These are phyloP conservation scores for Zymoseptoria pseudotritici DNA, from an alignment of 2,329 filamentous ascomycete genomes.

Conservation along the genomic window DNA sequence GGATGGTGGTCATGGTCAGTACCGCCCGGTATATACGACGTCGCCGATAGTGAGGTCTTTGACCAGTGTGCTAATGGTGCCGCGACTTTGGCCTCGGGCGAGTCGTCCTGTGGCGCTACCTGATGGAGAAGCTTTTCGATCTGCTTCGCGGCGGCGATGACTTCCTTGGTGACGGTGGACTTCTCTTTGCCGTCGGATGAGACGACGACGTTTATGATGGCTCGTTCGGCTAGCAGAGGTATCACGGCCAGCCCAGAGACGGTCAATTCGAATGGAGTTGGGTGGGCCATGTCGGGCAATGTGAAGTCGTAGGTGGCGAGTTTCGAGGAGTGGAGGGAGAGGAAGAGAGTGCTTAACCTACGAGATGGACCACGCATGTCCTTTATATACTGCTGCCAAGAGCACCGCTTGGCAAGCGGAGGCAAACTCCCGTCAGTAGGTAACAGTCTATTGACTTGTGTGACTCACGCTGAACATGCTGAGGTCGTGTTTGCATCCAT, in stretches of 20 bases:
- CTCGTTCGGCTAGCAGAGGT: conserved; percentile 18
- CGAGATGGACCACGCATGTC: neutral
- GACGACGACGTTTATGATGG: conserved; percentile 17
- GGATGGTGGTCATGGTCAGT: conserved; percentile 4
- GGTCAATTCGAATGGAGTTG: conserved; percentile 12
- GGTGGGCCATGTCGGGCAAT: neutral
- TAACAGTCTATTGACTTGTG: neutral
- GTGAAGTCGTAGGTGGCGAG: neutral
- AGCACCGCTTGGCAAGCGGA: neutral
- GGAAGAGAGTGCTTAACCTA: neutral
- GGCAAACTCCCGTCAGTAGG: neutral
- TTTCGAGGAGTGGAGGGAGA: neutral
- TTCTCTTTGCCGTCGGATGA: conserved; percentile 15
- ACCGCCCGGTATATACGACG: conserved; percentile 9
- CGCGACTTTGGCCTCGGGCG: conserved; percentile 9
- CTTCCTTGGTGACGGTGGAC: conserved; percentile 17
- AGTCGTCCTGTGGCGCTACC: conserved; percentile 8
- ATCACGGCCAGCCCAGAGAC: conserved; percentile 16
- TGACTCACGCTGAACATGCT: neutral
- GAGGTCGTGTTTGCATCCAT: neutral
- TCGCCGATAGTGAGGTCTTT: conserved; percentile 18
- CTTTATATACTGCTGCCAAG: neutral
- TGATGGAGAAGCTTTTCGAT: conserved; percentile 16
- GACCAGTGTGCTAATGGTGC: conserved; percentile 18
- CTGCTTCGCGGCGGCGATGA: conserved; percentile 17